Conservation (phyloP, 1,284 basidiomycete species). For the Sparassis latifolia region DNA sequence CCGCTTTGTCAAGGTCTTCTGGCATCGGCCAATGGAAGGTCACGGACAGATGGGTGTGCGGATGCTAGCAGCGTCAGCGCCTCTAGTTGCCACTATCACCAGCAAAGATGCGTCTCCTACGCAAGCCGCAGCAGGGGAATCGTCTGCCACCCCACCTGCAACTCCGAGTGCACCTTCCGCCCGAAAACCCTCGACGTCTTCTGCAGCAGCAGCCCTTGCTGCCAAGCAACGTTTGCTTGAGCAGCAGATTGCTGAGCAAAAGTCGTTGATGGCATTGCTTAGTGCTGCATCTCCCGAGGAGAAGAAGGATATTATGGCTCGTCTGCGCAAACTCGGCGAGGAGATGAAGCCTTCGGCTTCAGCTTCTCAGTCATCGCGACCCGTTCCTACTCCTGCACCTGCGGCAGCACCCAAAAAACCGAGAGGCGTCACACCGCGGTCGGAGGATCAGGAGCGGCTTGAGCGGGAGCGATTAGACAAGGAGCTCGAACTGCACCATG, state of each 20-base stretch:
- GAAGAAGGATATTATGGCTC: conserved; percentile 76
- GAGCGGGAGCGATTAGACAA: conserved; percentile 67
- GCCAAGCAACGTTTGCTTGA: conserved; percentile 76
- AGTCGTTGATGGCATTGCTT: conserved; percentile 74
- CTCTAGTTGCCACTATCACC: conserved; percentile 57
- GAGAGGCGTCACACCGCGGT: conserved; percentile 22
- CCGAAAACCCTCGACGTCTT: conserved; percentile 27
- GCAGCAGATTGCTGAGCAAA: conserved; percentile 86
- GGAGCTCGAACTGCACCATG: conserved; percentile 63
- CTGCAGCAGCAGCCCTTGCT: conserved; percentile 45
- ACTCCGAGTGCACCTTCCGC: conserved; percentile 14
- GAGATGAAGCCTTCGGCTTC: conserved; percentile 58
- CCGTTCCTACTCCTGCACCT: conserved; percentile 15
- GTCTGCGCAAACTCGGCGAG: conserved; percentile 72
- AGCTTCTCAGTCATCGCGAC: conserved; percentile 24
- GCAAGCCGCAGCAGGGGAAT: conserved; percentile 13
- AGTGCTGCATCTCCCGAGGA: conserved; percentile 59
- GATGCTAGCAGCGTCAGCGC: conserved; percentile 73
- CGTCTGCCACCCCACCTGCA: conserved; percentile 13
- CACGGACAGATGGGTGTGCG: conserved; percentile 72
- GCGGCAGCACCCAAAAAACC: conserved; percentile 15
- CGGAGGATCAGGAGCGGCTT: conserved; percentile 41
- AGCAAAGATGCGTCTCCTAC: conserved; percentile 22
- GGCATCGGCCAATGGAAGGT: conserved; percentile 88
- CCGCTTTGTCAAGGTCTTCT: conserved; percentile 91